Base-by-base conservation (phyloP, 176 grass and related monocot genomes). In the Elymus sibiricus region DNA sequence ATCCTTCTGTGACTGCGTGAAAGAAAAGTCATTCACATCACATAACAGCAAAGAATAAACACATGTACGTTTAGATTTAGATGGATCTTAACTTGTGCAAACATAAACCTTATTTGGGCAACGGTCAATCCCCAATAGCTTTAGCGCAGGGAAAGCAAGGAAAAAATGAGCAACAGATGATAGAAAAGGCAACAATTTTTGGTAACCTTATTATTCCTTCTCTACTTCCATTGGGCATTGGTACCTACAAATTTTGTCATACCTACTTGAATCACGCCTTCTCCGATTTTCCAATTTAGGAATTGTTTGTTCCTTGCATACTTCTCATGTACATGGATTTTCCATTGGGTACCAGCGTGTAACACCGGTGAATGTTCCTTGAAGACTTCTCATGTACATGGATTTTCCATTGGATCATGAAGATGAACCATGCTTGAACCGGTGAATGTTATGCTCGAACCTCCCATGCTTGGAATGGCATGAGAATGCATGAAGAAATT, bases 1-100 rank as follows among this genome's bases (percentile, higher is more conserved):
- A 84, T 98, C 89, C 74, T 89, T 98, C 87, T 98, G 91, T 46
- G 86, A 90, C 93, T 98, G 85, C 61, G 90, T 3, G 27, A 86
- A 70, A 35, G 0, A 62, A 88, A 83, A 27, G 47, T 84, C 35
- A 82, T 21, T 51, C 44, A 80, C 63, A 79, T 66, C 37, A 64
- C 9, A 70, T 49, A 75, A 63, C 17, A 70, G 16, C 47, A 19
- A 63, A 86, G 55, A 88, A 13, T 15, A 78, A 63, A 82, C 21
- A 58, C 26, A 73, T 31, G 11, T 9, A 24, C 53, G 38, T 49
- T 16, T 47, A 16, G 21, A 38, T 19, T 43, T 69, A 77, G 37
- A 70, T 83, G 35, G 9, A 47, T 49, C 39, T 79, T 29, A 88
- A 70, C 47, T 51, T 69, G 38, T 60, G 29, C 4, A 88, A 77